Evolutionary conservation across 192 early-diverging fungal species (phyloP).

Genomic region (Coemansia sp.): DNA sequence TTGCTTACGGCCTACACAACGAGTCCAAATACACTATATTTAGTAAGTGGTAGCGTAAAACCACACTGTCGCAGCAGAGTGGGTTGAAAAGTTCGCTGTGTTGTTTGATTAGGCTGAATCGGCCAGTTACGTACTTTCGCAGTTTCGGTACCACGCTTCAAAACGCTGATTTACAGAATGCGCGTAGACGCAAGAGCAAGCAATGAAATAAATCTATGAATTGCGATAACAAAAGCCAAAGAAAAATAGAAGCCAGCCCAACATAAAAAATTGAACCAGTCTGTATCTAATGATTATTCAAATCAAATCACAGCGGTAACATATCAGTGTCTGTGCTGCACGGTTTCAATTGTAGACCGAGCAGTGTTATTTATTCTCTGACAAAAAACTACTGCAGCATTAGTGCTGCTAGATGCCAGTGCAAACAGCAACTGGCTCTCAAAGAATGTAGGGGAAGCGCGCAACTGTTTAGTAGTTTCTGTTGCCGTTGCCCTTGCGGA

Average conservation of each 20-base stretch:
- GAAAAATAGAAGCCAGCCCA: neutral
- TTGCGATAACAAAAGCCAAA: slow-evolving; percentile 1
- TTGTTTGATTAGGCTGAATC: neutral
- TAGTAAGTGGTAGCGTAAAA: too few relatives aligned
- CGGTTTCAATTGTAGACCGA: too few relatives aligned
- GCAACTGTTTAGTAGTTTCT: slow-evolving; percentile 36
- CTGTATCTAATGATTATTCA: neutral
- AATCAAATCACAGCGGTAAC: neutral
- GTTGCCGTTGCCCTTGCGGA: slow-evolving; percentile 53
- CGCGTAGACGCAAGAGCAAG: neutral
- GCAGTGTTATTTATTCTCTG: neutral
- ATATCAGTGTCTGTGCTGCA: neutral
- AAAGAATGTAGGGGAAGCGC: too few relatives aligned
- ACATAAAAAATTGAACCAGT: neutral
- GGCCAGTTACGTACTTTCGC: neutral
- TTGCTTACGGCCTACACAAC: neutral
- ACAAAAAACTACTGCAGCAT: neutral
- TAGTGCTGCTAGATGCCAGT: neutral
- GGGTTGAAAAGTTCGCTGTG: neutral
- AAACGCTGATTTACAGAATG: neutral
- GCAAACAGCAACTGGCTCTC: neutral
- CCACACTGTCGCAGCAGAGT: too few relatives aligned
- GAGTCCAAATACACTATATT: too few relatives aligned
- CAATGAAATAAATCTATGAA: neutral
- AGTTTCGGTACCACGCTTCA: neutral